Evolutionary conservation across 306 rosid species (phyloP), one percentile per base, ranked within the genome.

Genomic region (Acacia acuminata): DNA sequence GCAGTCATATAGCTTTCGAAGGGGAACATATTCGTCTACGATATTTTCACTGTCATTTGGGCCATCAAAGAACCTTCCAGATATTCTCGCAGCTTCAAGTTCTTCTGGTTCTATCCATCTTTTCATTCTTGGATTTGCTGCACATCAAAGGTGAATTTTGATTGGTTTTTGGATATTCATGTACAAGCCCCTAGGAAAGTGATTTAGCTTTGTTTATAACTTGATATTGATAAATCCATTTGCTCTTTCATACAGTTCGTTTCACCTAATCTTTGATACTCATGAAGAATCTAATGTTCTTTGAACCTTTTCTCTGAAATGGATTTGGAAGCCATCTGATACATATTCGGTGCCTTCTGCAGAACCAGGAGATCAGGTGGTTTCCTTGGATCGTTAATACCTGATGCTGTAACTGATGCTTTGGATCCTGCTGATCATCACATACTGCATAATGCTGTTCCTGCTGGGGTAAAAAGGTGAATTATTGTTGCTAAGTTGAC

Each of bases 1-100:
- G 80, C 90, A 95, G 99, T 93, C 97, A 64, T 93, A 87, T 81
- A 93, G 99, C 85, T 93, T 95, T 85, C 97, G 98, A 71, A 95
- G 99, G 91, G 99, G 99, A 50, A 79, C 98, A 75, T 93, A 92
- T 81, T 87, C 96, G 47, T 92, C 99, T 44, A 93, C 90, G 45
- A 90, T 95, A 89, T 95, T 82, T 83, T 95, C 99, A 67, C 86
- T 95, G 85, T 89, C 99, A 76, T 95, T 95, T 87, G 97, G 93
- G 38, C 97, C 94, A 65, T 92, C 97, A 71, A 70, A 53, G 84
- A 90, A 85, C 83, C 88, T 93, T 84, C 99, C 99, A 16, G 93
- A 93, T 83, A 88, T 95, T 83, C 97, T 95, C 64, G 94, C 93
- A 84, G 96, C 96, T 81, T 86, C 94, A 75, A 92, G 99, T 89